Base-by-base conservation (phyloP, 768 basidiomycete species). In the Infundibulicybe gibba region DNA sequence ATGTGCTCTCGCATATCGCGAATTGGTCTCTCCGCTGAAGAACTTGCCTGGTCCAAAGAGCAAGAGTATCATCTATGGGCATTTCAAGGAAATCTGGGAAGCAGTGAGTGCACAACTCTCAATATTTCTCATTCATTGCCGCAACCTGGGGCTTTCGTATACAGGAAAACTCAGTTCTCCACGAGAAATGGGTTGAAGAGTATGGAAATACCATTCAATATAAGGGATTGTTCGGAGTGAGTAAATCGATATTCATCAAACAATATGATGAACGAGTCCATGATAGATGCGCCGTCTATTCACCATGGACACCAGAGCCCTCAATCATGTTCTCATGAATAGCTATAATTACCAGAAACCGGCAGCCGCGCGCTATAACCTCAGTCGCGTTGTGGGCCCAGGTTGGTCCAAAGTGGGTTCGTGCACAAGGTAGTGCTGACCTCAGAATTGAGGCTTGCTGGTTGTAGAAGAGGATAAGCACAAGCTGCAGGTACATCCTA, bases 281-380 rank as follows among this genome's bases (percentile, higher is more conserved):
- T 25, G n/a, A 38, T 38, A 69, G 41, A 43, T 49, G 14, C 47
- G 38, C 16, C 62, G 68, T 5, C 58, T 80, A 17, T 61, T 71
- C 55, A 79, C 79, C 0, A 48, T 65, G 33, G 81, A 83, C 49
- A 62, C 73, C 0, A 65, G 67, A 2, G 80, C 78, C 2, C 19
- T 83, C 30, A 64, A 69, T 14, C 72, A 81, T 50, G 67, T 84
- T 47, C 62, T 83, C 9, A 60, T 61, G 5, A 72, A 80, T 47
- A 57, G 62, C 13, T 58, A 66, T 12, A 60, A 63, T 32, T 79
- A 74, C 34, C 68, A 69, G 38, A 81, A 80, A 54, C 65, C 76
- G 0, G 59, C 63, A 5, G 42, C 52, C 0, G 33, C 53, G 6
- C 58, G 67, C n/a, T 53, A 48, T 14, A 51, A 25, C 19, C 54